phyloP scores from a whole-genome alignment of 1,139 yeast species.

The Suhomyces taliae region DNA sequence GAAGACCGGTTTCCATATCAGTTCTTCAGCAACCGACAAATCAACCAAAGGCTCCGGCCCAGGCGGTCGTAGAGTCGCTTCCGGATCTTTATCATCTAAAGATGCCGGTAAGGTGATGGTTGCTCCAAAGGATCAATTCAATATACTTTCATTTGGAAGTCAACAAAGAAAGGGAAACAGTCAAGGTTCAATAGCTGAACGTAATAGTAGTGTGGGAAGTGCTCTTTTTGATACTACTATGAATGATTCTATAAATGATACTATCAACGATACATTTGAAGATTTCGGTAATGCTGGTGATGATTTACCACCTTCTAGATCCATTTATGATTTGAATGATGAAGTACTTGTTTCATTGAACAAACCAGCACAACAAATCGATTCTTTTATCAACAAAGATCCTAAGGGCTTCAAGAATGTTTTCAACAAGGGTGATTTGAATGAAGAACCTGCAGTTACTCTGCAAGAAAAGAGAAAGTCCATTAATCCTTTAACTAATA shows the following conservation, averaged over 20 bases:
- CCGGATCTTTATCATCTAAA: slow-evolving; percentile 8
- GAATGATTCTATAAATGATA: slow-evolving; percentile 31
- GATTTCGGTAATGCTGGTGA: slow-evolving; percentile 30
- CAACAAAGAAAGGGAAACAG: slow-evolving; percentile 23
- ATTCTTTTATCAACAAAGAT: slow-evolving; percentile 43
- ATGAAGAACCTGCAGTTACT: slow-evolving; percentile 6
- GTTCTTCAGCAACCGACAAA: slow-evolving; percentile 23
- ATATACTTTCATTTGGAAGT: slow-evolving; percentile 41
- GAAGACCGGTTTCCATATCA: slow-evolving; percentile 44
- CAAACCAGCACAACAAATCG: slow-evolving; percentile 33
- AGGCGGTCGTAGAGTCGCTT: slow-evolving; percentile 7
- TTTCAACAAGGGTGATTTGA: slow-evolving; percentile 32
- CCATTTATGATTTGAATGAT: slow-evolving; percentile 58
- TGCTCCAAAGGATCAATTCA: slow-evolving; percentile 30
- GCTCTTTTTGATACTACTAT: slow-evolving; percentile 10
- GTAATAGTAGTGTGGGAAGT: slow-evolving; percentile 12
- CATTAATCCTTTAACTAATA: slow-evolving; percentile 25
- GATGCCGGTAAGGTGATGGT: slow-evolving; percentile 9
- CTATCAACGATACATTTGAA: slow-evolving; percentile 28
- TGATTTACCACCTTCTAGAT: slow-evolving; percentile 60
- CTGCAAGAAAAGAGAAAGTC: slow-evolving; percentile 10
- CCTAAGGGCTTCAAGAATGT: slow-evolving; percentile 49
- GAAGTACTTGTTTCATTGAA: slow-evolving; percentile 36
- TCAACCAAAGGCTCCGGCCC: slow-evolving; percentile 3
- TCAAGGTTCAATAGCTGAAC: slow-evolving; percentile 12